Conservation (phyloP, 1,284 basidiomycete species). For the Cystobasidiaceae sp. region DNA sequence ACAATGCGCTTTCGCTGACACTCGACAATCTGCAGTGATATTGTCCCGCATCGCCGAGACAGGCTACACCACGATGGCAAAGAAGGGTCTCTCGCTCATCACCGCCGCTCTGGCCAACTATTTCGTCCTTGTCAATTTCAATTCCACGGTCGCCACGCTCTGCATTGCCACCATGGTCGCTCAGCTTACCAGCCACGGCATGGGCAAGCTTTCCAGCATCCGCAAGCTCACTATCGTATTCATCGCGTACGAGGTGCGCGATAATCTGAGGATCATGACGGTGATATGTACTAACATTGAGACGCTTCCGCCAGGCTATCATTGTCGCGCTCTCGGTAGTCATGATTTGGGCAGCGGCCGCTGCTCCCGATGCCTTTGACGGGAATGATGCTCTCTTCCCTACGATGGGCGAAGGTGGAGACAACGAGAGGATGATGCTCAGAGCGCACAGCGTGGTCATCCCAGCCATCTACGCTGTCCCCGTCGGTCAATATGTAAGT, state of each 20-base stretch:
- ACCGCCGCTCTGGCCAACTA: background rate
- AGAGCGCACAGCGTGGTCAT: background rate
- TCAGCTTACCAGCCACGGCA: background rate
- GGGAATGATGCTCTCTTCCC: background rate
- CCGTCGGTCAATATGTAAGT: slow-evolving; percentile 7
- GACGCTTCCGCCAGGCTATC: background rate
- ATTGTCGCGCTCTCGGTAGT: background rate
- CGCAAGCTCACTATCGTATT: slow-evolving; percentile 2
- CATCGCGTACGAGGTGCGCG: slow-evolving; percentile 7
- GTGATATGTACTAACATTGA: background rate
- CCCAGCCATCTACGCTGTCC: slow-evolving; percentile 8
- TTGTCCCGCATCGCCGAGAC: background rate
- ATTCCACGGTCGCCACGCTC: background rate
- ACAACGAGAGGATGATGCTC: background rate
- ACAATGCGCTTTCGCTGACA: background rate
- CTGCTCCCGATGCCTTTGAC: background rate
- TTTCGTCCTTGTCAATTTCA: background rate
- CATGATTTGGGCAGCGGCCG: background rate
- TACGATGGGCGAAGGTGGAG: too few relatives aligned
- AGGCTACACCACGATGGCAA: background rate
- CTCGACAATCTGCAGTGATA: background rate
- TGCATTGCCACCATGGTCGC: background rate
- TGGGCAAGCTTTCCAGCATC: background rate
- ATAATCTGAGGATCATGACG: background rate
- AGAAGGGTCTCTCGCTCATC: background rate